Conservation (phyloP, 352 stramenopile genomes). For the Phytophthora syringae region DNA sequence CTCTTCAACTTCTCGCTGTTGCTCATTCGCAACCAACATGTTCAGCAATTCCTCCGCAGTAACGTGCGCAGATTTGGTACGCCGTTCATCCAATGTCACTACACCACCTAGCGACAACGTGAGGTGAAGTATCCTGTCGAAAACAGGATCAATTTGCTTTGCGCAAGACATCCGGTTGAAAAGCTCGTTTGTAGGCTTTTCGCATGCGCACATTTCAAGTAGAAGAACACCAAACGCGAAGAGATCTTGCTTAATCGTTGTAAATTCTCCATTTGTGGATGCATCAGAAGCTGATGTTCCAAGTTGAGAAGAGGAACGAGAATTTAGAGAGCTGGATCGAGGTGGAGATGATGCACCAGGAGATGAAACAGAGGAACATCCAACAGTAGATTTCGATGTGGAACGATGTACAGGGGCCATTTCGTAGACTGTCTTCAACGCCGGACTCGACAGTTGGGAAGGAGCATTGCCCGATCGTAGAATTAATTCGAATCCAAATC, state of each 20-base stretch:
- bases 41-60: constrained; percentile 25
- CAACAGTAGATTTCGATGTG: not conserved
- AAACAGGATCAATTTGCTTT: constrained; percentile 53
- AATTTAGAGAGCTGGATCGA: not conserved
- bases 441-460: constrained; percentile 20
- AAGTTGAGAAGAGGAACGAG: constrained; percentile 14
- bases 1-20: constrained; percentile 19
- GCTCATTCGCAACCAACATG: constrained; percentile 36
- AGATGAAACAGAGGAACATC: constrained; percentile 6
- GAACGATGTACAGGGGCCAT: constrained; percentile 23
- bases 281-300: constrained; percentile 19
- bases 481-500: constrained; percentile 53
- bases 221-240: constrained; percentile 76
- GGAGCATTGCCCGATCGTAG: constrained; percentile 34
- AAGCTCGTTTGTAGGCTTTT: constrained; percentile 62
- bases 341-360: constrained; percentile 4
- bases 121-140: constrained; percentile 45
- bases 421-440: constrained; percentile 32
- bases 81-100: not conserved
- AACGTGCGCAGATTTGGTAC: constrained; percentile 4
- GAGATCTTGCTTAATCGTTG: constrained; percentile 45
- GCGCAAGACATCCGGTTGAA: constrained; percentile 57
- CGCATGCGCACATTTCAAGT: constrained; percentile 66
- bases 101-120: constrained; percentile 22
- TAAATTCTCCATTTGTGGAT: not conserved